Evolutionary conservation across 345 rosid species (phyloP).

Genomic region (Camelina neglecta): DNA sequence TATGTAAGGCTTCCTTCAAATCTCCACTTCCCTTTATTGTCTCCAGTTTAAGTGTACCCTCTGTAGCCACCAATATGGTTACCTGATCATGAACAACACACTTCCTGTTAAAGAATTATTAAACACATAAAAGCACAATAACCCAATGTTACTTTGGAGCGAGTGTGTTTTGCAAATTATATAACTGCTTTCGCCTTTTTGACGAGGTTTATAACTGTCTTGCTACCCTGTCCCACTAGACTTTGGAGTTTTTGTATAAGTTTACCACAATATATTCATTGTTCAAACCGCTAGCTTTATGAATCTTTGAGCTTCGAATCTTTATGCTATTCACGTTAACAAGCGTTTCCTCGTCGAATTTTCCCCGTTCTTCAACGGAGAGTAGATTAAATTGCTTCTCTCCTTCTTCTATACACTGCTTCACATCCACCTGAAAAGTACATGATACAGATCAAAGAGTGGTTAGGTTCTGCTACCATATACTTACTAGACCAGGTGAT

Average conservation of each 20-base stretch:
- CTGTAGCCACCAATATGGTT: conserved; percentile 80
- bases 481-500: too few species aligned
- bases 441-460: not conserved
- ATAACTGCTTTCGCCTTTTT: not conserved
- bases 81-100: conserved; percentile 14
- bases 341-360: conserved; percentile 87
- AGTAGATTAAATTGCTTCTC: conserved; percentile 86
- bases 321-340: conserved; percentile 73
- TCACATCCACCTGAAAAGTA: conserved; percentile 68
- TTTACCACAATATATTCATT: conserved; percentile 82
- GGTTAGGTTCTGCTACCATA: not conserved
- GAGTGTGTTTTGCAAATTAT: too few species aligned
- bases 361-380: conserved; percentile 88
- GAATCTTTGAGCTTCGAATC: conserved; percentile 56
- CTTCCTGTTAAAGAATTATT: too few species aligned
- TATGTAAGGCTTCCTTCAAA: conserved; percentile 75
- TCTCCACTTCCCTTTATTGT: conserved; percentile 63
- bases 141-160: too few species aligned
- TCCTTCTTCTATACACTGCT: conserved; percentile 69
- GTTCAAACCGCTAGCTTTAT: conserved; percentile 60
- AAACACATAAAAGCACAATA: too few species aligned
- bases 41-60: conserved; percentile 73
- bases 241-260: not conserved
- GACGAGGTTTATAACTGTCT: not conserved
- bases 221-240: not conserved